phyloP scores from a whole-genome alignment of 495 filamentous ascomycete species.

The Lepraria neglecta region DNA sequence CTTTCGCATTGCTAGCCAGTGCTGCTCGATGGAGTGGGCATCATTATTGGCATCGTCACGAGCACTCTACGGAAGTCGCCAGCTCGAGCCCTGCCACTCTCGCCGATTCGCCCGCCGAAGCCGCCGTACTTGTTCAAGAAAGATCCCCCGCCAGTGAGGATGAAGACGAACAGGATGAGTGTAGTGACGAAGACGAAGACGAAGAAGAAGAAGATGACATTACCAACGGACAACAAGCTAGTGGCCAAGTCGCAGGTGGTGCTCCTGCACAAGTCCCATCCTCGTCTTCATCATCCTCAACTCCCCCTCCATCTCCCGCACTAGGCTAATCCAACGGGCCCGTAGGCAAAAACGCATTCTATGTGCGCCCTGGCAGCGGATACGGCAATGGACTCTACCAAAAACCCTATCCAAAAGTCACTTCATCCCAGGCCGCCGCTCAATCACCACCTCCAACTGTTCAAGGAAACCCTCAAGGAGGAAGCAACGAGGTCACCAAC shows the following conservation, averaged over 20 bases:
- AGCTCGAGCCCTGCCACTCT: background rate
- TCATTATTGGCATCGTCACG: background rate
- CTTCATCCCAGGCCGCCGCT: background rate
- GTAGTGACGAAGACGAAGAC: background rate
- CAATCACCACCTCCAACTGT: background rate
- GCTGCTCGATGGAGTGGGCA: background rate
- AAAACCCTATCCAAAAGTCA: background rate
- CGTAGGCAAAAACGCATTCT: background rate
- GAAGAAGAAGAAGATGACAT: background rate
- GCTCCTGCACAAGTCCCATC: background rate
- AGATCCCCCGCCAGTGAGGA: background rate
- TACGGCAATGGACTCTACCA: background rate
- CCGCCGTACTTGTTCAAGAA: background rate
- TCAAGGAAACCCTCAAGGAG: background rate
- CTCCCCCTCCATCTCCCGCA: background rate
- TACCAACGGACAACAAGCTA: background rate
- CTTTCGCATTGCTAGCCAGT: conserved; percentile 4
- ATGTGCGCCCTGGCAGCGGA: background rate
- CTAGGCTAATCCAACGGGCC: no score
- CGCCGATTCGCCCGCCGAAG: background rate
- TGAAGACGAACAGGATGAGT: background rate
- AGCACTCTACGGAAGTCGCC: background rate
- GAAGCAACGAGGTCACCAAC: background rate
- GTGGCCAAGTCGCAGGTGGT: background rate
- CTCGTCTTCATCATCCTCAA: background rate